These are phyloP conservation scores for Talaromyces thailandensis DNA, from an alignment of 495 filamentous ascomycete species.

Conservation along the genomic window DNA sequence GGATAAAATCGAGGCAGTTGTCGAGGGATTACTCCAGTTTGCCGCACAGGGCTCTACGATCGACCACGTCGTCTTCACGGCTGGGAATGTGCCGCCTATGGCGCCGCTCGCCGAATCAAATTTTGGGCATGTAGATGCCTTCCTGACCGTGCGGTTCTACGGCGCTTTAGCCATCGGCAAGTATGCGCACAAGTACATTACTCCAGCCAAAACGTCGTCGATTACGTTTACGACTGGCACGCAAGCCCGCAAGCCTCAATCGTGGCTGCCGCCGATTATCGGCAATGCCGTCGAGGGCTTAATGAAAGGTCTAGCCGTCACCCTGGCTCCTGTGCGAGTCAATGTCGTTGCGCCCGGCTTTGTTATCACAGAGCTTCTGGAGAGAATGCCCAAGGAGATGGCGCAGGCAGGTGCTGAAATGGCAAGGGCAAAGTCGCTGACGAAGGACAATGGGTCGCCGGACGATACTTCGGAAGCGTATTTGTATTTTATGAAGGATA, in stretches of 20 bases:
- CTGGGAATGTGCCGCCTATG: constrained; percentile 36
- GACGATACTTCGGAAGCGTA: constrained; percentile 59
- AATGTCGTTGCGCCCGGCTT: constrained; percentile 49
- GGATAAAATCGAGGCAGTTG: constrained; percentile 29
- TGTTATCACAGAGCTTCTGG: constrained; percentile 45
- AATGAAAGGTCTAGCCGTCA: constrained; percentile 43
- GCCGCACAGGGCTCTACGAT: constrained; percentile 16
- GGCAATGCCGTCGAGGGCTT: constrained; percentile 32
- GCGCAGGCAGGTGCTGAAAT: constrained; percentile 16
- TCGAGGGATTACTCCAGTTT: constrained; percentile 37
- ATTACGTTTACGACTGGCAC: constrained; percentile 47
- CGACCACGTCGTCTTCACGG: constrained; percentile 57
- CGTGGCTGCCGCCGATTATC: constrained; percentile 26
- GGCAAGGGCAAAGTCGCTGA: constrained; percentile 21
- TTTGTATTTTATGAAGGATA: constrained; percentile 55
- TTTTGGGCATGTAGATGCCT: constrained; percentile 24
- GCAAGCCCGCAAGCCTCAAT: constrained; percentile 32
- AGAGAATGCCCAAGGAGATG: constrained; percentile 16
- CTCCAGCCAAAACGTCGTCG: constrained; percentile 25
- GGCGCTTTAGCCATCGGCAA: constrained; percentile 47
- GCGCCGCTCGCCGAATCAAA: constrained; percentile 26
- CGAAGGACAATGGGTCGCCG: constrained; percentile 35
- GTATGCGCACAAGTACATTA: constrained; percentile 33
- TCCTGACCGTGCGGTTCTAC: constrained; percentile 41
- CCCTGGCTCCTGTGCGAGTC: constrained; percentile 49